Evolutionary conservation across 805 yeast species (phyloP).

Genomic region (Nakazawaea ambrosiae): DNA sequence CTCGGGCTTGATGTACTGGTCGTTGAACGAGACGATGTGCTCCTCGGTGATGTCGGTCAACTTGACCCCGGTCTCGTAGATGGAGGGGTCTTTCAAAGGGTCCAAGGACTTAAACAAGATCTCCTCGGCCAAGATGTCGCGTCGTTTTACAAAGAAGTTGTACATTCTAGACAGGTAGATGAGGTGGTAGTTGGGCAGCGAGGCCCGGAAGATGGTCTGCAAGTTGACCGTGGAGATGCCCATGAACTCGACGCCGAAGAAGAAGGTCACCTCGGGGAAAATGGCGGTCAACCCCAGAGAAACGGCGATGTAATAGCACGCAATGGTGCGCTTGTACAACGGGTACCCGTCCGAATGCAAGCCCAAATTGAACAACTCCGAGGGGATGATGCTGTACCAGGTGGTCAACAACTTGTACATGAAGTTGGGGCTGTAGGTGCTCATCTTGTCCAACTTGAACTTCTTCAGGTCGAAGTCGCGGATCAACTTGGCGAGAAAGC

Average conservation of each 20-base stretch:
- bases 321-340: background rate
- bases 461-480: background rate
- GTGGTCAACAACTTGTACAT: conserved; percentile 1
- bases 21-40: background rate
- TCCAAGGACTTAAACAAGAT: conserved; percentile 8
- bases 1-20: conserved; percentile 3
- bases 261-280: conserved; percentile 4
- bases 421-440: conserved; percentile 1
- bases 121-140: background rate
- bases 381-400: conserved; percentile 5
- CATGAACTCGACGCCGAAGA: conserved; percentile 3
- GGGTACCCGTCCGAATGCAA: background rate
- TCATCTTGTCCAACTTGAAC: background rate
- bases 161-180: conserved; percentile 1
- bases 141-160: background rate
- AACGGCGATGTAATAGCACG: conserved; percentile 1
- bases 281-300: background rate
- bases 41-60: background rate
- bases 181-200: background rate
- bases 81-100: background rate
- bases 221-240: background rate
- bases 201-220: background rate
- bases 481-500: background rate
- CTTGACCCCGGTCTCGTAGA: background rate
- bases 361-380: background rate